These are phyloP conservation scores for Diplodia sapinea DNA, from an alignment of 2,329 filamentous ascomycete genomes.

Conservation along the genomic window DNA sequence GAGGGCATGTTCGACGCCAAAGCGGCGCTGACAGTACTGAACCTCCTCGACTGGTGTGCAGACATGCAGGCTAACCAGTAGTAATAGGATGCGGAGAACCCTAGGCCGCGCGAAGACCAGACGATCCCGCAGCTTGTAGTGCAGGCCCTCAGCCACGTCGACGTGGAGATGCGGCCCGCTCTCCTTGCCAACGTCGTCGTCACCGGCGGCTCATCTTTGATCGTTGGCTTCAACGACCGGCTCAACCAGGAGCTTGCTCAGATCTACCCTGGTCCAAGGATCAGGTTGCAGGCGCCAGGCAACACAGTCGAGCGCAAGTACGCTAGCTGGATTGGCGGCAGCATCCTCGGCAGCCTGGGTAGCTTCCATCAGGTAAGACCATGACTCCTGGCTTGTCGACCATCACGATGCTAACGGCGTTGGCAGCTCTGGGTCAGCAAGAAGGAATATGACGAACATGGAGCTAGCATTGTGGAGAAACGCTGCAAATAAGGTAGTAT, in stretches of 20 bases:
- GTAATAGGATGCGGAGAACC: conserved; percentile 53
- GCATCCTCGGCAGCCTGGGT: conserved; percentile 91
- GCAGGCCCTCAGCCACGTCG: conserved; percentile 76
- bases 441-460: conserved; percentile 98
- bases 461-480: conserved; percentile 89
- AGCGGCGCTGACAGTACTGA: conserved; percentile 62
- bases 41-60: neutral
- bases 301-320: conserved; percentile 88
- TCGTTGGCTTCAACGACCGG: conserved; percentile 91
- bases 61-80: neutral
- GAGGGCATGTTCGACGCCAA: conserved; percentile 92
- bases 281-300: conserved; percentile 86
- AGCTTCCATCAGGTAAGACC: conserved; percentile 80
- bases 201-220: conserved; percentile 83
- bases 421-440: conserved; percentile 87
- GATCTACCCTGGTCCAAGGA: conserved; percentile 83
- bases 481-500: conserved; percentile 69
- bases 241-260: conserved; percentile 81
- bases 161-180: conserved; percentile 84
- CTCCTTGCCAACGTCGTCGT: conserved; percentile 90
- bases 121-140: conserved; percentile 85
- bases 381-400: neutral
- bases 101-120: conserved; percentile 69
- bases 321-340: conserved; percentile 94
- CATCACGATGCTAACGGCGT: neutral